Evolutionary conservation across 2,329 filamentous ascomycete genomes (phyloP), one percentile per base, ranked within the genome.

Genomic region (Dothideomycetes sp.): DNA sequence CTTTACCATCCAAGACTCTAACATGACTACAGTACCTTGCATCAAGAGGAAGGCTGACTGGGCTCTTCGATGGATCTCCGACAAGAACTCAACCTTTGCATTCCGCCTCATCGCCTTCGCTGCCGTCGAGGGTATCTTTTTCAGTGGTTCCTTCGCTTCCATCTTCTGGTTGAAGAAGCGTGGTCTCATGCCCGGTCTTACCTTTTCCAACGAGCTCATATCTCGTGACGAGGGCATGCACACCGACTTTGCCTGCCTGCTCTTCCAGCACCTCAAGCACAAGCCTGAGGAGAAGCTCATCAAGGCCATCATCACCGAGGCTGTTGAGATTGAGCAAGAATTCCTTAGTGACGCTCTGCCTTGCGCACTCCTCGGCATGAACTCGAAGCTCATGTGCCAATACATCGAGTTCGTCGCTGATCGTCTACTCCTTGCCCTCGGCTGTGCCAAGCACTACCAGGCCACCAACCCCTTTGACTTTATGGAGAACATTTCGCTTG

Each of bases 121-220:
- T 49, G 91, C 91, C 33, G 88, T 98, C 40, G 91, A 98, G 71
- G 91, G 91, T 60, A 98, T 98, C 70, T 98, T 98, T 81, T 98
- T 98, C 79, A 91, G 83, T 53, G 91, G 91, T 48, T 94, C 91
- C 17, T 98, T 98, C 57, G 91, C 91, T 3, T 93, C 91, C 51
- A 96, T 98, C 69, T 98, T 98, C 77, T 98, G 91, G 91, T 75
- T 98, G 59, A 98, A 96, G 84, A 98, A 98, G 81, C 91, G 93
- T 63, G 91, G 91, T 53, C 79, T 98, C 52, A 98, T 98, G 91
- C 84, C 91, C 35, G 91, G 91, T 54, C 76, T 98, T 47, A 96
- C 91, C 52, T 98, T 98, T 73, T 96, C 91, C 62, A 98, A 98
- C 72, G 91, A 98, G 73, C 83, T 98, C 58, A 98, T 98, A 71